Percentiles rank a stretch among this genome's conserved stretches.
Conservation (phyloP, 129 eudicot species). For the Artemisia tridentata region DNA sequence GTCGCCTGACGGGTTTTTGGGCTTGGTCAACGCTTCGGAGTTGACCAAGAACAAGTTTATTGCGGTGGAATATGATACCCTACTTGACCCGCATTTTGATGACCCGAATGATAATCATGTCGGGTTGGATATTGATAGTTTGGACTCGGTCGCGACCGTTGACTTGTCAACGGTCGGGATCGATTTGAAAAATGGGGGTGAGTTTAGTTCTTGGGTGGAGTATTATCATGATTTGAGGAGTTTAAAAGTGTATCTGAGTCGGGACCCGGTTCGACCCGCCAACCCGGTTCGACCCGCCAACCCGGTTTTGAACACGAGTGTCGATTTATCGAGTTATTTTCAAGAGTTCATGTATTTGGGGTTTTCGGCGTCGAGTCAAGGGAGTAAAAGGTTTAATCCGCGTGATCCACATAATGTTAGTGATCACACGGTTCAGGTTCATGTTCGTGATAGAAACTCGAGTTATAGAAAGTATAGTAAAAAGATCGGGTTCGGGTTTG, state of each 20-base stretch:
- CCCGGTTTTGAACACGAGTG: constrained; percentile 44
- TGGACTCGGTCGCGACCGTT: constrained; percentile 62
- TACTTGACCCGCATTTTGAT: constrained; percentile 50
- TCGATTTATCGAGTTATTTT: constrained; percentile 53
- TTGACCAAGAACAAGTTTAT: constrained; percentile 65
- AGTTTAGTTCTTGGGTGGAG: constrained; percentile 70
- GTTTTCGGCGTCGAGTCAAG: constrained; percentile 79
- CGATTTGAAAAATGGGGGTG: constrained; percentile 45
- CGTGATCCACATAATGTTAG: constrained; percentile 61
- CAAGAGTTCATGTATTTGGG: constrained; percentile 65
- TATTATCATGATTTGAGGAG: constrained; percentile 42
- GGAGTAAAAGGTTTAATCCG: constrained; percentile 49
- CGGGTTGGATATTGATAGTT: constrained; percentile 74
- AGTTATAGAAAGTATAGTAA: constrained; percentile 21
- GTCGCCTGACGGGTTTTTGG: constrained; percentile 69
- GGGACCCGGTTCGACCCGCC: constrained; percentile 35
- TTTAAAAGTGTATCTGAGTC: constrained; percentile 52
- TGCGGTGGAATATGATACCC: constrained; percentile 78
- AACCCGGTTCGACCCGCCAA: constrained; percentile 49
- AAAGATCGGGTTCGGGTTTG: constrained; percentile 52
- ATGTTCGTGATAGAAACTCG: constrained; percentile 3
- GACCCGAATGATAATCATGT: constrained; percentile 78
- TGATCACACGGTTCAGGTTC: constrained; percentile 40
- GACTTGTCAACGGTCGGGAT: constrained; percentile 40
- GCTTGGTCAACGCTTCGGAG: constrained; percentile 66